Base-by-base conservation (phyloP, 768 basidiomycete species). In the Amanita rimosa region DNA sequence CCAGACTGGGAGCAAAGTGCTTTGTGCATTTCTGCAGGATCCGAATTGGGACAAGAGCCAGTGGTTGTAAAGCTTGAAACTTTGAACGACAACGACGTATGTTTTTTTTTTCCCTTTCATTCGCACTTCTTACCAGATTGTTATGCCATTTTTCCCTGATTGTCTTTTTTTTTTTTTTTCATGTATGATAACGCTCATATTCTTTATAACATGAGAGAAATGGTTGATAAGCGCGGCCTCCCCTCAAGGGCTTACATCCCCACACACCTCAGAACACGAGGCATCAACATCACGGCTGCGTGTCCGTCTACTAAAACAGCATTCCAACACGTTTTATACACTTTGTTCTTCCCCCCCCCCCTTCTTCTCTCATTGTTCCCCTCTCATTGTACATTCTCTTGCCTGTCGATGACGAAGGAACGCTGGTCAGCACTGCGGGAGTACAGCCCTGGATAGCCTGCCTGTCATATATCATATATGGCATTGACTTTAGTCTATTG, bases 1-100 rank as follows among this genome's bases (percentile, higher is more conserved):
- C n/a, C n/a, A 93, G 91, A 97, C 94, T 3, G 94, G 94, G 44
- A 92, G 89, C 66, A 96, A 96, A 61, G 92, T 97, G n/a, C 71
- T 97, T 3, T 90, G 89, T 52, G 92, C 90, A 2, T 96, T 95
- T 68, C 68, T 96, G 38, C 92, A 97, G 71, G 92, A 96, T 64
- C 94, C 93, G 21, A 77, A 79, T 48, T 96, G 93, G 93, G 85
- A 89, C 53, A 86, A 77, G 64, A 55, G 74, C 2, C 85, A 88
- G 62, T 90, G 85, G 85, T 63, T 79, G 52, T 90, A 64, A 10
- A 33, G n/a, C 6, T n/a, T n/a, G n/a, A n/a, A n/a, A n/a, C n/a
- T n/a, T n/a, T n/a, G n/a, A n/a, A n/a, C 22, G 22, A 3, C 22
- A 24, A 9, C n/a, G 6, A 16, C 13, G 27, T 19, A 31, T 34